phyloP scores from a whole-genome alignment of 1,284 basidiomycete species.

The Pulchroboletus neoregius region DNA sequence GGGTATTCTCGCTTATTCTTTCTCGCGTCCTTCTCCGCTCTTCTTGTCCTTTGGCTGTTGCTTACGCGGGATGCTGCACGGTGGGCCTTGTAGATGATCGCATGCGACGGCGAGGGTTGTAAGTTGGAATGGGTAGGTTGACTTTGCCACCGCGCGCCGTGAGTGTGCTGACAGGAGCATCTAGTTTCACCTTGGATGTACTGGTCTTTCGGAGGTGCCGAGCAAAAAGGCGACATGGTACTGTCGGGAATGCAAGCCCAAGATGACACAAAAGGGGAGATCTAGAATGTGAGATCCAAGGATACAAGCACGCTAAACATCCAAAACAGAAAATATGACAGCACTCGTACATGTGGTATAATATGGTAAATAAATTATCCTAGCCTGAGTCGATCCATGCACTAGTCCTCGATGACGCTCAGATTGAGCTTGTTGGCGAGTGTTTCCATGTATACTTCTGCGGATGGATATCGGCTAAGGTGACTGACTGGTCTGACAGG shows the following conservation, averaged over 20 bases:
- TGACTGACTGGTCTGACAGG: conserved; percentile 8
- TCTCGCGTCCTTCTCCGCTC: neutral
- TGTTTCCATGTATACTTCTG: conserved; percentile 80
- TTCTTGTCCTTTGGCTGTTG: neutral
- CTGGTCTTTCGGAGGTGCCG: conserved; percentile 58
- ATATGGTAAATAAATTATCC: conserved; percentile 23
- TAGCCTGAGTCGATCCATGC: conserved; percentile 1
- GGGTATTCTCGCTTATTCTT: conserved; percentile 25
- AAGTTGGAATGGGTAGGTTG: conserved; percentile 70
- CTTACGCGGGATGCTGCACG: conserved; percentile 5
- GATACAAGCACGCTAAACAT: conserved; percentile 4
- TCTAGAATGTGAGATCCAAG: conserved; percentile 15
- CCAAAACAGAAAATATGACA: neutral
- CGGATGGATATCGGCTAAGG: conserved; percentile 5
- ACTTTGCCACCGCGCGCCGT: neutral
- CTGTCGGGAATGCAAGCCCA: conserved; percentile 56
- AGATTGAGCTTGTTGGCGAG: conserved; percentile 65
- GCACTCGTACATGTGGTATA: conserved; percentile 17
- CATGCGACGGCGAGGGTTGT: conserved; percentile 68
- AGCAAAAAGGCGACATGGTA: conserved; percentile 65
- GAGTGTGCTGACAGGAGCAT: conserved; percentile 11
- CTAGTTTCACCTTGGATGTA: conserved; percentile 75
- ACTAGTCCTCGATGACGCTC: conserved; percentile 44
- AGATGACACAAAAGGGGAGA: conserved; percentile 30
- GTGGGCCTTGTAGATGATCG: conserved; percentile 65